These are phyloP conservation scores for Citrullus colocynthis DNA, from an alignment of 306 rosid genomes.

Conservation along the genomic window DNA sequence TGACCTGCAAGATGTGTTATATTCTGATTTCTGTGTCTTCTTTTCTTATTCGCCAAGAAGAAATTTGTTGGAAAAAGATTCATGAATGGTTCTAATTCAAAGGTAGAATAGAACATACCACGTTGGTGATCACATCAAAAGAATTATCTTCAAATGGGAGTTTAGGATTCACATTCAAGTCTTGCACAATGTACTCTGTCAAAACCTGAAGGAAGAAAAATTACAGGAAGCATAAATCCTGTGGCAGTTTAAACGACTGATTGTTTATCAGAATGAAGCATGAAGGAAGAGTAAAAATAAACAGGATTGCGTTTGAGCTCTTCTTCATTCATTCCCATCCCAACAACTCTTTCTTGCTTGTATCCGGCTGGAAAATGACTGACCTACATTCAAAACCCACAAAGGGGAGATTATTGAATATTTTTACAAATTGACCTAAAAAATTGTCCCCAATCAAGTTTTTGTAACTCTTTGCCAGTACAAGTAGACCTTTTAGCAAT, in stretches of 20 bases:
- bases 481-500: no score
- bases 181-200: slow-evolving; percentile 50
- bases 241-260: background rate
- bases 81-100: background rate
- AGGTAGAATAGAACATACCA: slow-evolving; percentile 25
- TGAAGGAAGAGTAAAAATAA: slow-evolving; percentile 8
- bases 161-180: slow-evolving; percentile 58
- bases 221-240: background rate
- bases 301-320: slow-evolving; percentile 68
- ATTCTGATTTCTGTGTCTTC: background rate
- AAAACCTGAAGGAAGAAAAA: slow-evolving; percentile 43
- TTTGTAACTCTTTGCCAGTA: no score
- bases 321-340: slow-evolving; percentile 72
- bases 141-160: slow-evolving; percentile 65
- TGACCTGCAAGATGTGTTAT: slow-evolving; percentile 36
- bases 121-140: slow-evolving; percentile 60
- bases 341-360: slow-evolving; percentile 64
- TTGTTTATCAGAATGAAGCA: background rate
- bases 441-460: no score
- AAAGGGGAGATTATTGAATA: background rate
- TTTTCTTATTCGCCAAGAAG: no score
- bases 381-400: slow-evolving; percentile 35
- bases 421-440: background rate
- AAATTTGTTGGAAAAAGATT: background rate
- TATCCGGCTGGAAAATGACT: slow-evolving; percentile 79